Evolutionary conservation across 225 moss, liverwort and hornwort genomes (phyloP), one percentile per base, ranked within the genome.

Genomic region (Physcomitrellopsis africana): DNA sequence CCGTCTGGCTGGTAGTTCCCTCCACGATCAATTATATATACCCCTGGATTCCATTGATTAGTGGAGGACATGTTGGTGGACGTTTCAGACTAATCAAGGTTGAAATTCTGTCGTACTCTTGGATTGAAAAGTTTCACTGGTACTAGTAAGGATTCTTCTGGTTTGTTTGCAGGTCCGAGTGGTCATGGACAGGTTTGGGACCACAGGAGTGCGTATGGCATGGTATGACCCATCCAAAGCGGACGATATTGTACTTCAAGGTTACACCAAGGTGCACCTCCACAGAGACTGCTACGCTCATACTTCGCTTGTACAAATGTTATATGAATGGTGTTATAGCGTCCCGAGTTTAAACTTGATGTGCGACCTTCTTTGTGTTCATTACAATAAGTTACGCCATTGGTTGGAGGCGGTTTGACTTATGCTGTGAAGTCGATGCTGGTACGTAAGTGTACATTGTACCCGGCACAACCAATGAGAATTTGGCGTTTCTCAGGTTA

Each of bases 121-220:
- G 63, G 37, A 18, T 16, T 60, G 64, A 16, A 59, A 62, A 70
- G 51, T 48, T 4, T 19, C 4, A 4, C 11, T 71, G 20, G 27
- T 10, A 13, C 63, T 1, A 37, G 68, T 78, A 57, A 64, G 61
- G 52, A 16, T 53, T 27, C 78, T 60, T 10, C 27, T 9, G 13
- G 17, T 52, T 67, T 1, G 49, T 55, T 75, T 72, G 62, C 67
- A 99, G 99, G 86, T 92, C 59, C 92, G 81, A 65, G 73, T 75
- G 27, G 72, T 92, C 46, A 93, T 99, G 95, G 86, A 99, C 73
- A 92, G 81, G 70, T 89, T 90, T 51, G 99, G 95, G 51, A 79
- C 84, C 62, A 89, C 85, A 73, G 93, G 90, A 68, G 99, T 99
- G 59, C 93, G 92, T 46, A 24, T 76, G 73, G 88, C 99, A 56